A percentile compares a stretch with the other conserved stretches of the same genome.
Evolutionary conservation across 805 yeast genomes (phyloP).

Genomic region (Kodamaea hsintzibuensis): DNA sequence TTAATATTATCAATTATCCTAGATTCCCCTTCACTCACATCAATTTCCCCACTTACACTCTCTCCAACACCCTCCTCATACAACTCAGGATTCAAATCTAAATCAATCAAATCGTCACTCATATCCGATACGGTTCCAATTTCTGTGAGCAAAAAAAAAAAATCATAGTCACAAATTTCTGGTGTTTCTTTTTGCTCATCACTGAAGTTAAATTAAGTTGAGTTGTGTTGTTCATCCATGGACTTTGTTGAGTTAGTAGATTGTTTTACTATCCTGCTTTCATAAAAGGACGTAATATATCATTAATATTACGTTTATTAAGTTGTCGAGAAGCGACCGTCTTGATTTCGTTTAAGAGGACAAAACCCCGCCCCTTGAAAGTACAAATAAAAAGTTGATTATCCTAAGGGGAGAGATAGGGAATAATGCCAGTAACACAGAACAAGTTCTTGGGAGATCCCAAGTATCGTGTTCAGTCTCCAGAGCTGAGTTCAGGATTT

Average conservation of each 20-base stretch:
- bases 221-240: neutral
- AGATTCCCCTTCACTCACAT: neutral
- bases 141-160: slow-evolving; percentile 3
- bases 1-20: neutral
- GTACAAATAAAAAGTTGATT: neutral
- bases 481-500: slow-evolving; percentile 1
- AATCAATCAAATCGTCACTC: slow-evolving; percentile 18
- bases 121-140: neutral
- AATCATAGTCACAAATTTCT: neutral
- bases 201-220: neutral
- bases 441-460: slow-evolving; percentile 4
- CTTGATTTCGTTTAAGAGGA: neutral
- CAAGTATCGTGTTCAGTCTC: slow-evolving; percentile 4
- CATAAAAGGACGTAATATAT: neutral
- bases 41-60: too few relatives aligned
- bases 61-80: slow-evolving; percentile 25
- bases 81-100: slow-evolving; percentile 43
- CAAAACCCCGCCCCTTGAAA: neutral
- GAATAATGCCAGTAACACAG: slow-evolving; percentile 12
- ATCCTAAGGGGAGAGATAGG: neutral
- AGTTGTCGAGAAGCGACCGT: neutral
- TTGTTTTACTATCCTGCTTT: too few relatives aligned
- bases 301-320: neutral
- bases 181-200: slow-evolving; percentile 5
- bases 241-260: neutral